Conservation (phyloP, 768 basidiomycete genomes). For the Rhizopogon roseolus region DNA sequence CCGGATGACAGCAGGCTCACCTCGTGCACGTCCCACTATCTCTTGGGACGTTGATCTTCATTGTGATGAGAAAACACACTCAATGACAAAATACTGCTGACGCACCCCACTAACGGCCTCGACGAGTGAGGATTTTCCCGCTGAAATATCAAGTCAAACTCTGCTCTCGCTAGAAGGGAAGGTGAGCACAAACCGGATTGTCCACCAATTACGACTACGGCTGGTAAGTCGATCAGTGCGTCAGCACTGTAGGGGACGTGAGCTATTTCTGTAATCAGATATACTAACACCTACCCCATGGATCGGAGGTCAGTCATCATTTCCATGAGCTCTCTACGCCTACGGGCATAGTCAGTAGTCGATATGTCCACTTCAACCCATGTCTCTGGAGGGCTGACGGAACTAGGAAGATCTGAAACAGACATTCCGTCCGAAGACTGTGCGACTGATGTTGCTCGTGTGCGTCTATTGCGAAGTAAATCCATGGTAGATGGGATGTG, state of each 20-base stretch:
- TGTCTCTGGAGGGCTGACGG: background rate
- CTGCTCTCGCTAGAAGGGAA: background rate
- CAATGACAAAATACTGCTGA: constrained; percentile 3
- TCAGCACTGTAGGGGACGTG: constrained; percentile 29
- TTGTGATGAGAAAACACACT: background rate
- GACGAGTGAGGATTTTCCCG: constrained; percentile 26
- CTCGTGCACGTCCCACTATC: constrained; percentile 43
- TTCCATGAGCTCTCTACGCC: constrained; percentile 35
- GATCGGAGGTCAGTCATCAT: constrained; percentile 31
- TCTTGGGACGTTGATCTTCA: constrained; percentile 37
- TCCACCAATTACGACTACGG: constrained; percentile 48
- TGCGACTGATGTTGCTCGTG: background rate
- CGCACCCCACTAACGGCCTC: constrained; percentile 46
- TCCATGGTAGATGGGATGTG: background rate
- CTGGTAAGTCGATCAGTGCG: constrained; percentile 42
- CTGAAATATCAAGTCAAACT: constrained; percentile 30
- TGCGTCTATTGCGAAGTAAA: background rate
- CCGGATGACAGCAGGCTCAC: background rate
- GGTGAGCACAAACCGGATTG: constrained; percentile 37
- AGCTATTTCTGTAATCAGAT: background rate
- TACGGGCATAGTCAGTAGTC: constrained; percentile 34
- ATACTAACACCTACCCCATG: constrained; percentile 22
- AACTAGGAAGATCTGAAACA: background rate
- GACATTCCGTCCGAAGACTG: background rate
- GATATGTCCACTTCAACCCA: constrained; percentile 17